Evolutionary conservation across 768 basidiomycete species (phyloP).

Genomic region (Phaeotremella skinneri): DNA sequence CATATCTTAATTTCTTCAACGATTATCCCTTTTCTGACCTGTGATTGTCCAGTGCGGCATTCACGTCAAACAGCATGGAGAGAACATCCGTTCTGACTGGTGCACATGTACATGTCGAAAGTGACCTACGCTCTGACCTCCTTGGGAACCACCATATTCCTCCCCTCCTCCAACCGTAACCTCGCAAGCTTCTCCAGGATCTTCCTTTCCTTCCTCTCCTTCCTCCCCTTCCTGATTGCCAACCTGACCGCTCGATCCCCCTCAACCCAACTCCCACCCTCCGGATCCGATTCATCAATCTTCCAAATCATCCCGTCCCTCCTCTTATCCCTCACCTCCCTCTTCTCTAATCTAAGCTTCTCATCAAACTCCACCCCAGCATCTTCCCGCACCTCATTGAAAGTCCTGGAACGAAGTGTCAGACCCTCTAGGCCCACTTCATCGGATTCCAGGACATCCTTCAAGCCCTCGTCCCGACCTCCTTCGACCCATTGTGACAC

Average conservation of each 20-base stretch:
- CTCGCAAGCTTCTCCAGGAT: conserved; percentile 6
- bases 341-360: conserved; percentile 17
- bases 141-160: conserved; percentile 19
- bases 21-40: too few relatives aligned
- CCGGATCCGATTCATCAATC: conserved; percentile 14
- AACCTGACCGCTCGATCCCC: conserved; percentile 20
- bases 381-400: conserved; percentile 43
- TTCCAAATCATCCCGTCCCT: conserved; percentile 8
- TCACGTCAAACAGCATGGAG: too few relatives aligned
- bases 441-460: conserved; percentile 19
- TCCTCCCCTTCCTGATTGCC: conserved; percentile 20
- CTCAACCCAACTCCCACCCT: conserved; percentile 22
- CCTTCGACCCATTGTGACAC: conserved; percentile 39
- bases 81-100: too few relatives aligned
- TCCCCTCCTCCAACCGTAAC: conserved; percentile 12
- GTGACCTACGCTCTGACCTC: conserved; percentile 5
- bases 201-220: conserved; percentile 24
- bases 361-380: conserved; percentile 38
- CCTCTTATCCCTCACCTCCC: conserved; percentile 32
- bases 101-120: too few relatives aligned
- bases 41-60: too few relatives aligned
- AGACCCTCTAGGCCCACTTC: conserved; percentile 38
- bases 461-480: conserved; percentile 37
- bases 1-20: too few relatives aligned
- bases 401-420: conserved; percentile 32